Base-by-base conservation (phyloP, 352 stramenopile genomes). In the Phytophthora hibernalis region DNA sequence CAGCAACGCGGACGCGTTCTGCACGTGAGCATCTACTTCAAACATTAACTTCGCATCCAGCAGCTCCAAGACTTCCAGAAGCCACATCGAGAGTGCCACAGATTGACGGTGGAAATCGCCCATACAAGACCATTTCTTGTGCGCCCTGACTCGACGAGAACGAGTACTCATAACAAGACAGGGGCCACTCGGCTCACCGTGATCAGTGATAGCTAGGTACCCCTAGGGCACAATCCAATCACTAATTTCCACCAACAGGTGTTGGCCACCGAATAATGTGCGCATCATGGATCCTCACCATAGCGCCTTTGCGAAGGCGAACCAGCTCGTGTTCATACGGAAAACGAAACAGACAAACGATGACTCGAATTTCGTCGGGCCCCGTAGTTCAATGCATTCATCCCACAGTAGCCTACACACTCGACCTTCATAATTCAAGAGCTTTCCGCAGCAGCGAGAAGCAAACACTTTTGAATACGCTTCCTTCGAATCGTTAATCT, bases 1-100 rank as follows among this genome's bases (percentile, higher is more conserved):
- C 37, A 80, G 12, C 2, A 40, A 15, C 33, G 49, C 38, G 15
- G 24, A 18, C 22, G 13, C 26, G 24, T 12, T 33, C 4, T 28
- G 18, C 7, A 47, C 33, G 33, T 62, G 18, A 1, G 26, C 50
- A 26, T 74, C 65, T 52, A 48, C 54, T 24, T 50, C 50, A 50
- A 89, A 85, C 6, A 52, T 47, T 44, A 89, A 85, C 37, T 89
- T 82, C 20, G 56, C 31, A 49, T 68, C 59, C 31, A 89, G 37
- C 28, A 65, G 26, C 38, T 87, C 67, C 3, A 84, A 54, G 10
- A 82, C 37, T 13, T 80, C 55, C 44, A 80, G 26, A 26, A 80
- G 53, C 73, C 73, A 78, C 65, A 80, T 70, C 1, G 73, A 78
- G 3, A 80, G 50, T 21, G 57, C 30, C 40, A 68, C 59, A 1